Base-by-base conservation (phyloP, 371 early-diverging fungal genomes). In the Rhizopus sp. region DNA sequence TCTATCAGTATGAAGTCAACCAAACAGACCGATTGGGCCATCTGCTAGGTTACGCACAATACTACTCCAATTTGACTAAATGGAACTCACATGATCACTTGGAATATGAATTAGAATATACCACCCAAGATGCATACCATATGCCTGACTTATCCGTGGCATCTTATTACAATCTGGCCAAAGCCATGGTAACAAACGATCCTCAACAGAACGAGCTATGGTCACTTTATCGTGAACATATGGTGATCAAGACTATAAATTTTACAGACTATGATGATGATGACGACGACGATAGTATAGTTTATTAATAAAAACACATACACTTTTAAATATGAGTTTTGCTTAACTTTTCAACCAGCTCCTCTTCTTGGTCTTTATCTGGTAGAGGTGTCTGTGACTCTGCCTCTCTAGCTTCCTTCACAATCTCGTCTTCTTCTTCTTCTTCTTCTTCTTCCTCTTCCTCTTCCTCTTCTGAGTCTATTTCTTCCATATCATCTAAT, bases 401-500 rank as follows among this genome's bases (percentile, higher is more conserved):
- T 33, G 66, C 64, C 13, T 57, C 55, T 41, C 72, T 64, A 1
- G 68, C 70, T 40, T 74, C 71, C 46, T 71, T 59, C 40, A 69
- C 71, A 13, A 68, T 58, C 16, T 78, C 72, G 34, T 68, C 70
- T 33, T 84, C 86, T 39, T 84, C 80, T 2, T 82, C 85, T 10
- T 91, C 89, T 32, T 81, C 82, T 42, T 85, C 87, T 0, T 81
- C 85, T 15, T 87, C 88, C 1, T 88, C n/a, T n/a, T n/a, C 88
- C 91, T 40, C 89, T 83, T 48, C n/a, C n/a, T n/a, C 82, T 84
- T 38, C 91, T 30, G 86, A 87, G 16, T 86, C 86, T 7, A 85
- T 70, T 44, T 91, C 90, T 66, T 95, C 97, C 96, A 96, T 97
- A 62, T 98, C 98, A 54, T 94, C 94, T 50, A 96, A 74, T 52